Percentiles rank a stretch among this genome's conserved stretches.
phyloP scores from a whole-genome alignment of 805 yeast species.

The Candida railenensis region DNA sequence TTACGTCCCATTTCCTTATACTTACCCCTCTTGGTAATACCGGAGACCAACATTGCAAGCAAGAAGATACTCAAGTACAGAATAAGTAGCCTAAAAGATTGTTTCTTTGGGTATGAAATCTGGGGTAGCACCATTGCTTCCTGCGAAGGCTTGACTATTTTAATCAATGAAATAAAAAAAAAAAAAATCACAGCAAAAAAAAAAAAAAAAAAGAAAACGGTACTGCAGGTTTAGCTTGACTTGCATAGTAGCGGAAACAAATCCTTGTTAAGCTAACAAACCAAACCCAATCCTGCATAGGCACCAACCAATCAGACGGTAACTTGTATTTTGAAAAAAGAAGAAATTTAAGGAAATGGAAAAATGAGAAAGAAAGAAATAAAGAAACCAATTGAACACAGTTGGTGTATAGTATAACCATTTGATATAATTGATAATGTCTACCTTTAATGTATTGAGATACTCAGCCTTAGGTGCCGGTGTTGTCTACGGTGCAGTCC shows the following conservation, averaged over 20 bases:
- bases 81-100: background rate
- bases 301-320: conserved; percentile 3
- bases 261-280: too few species aligned
- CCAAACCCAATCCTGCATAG: conserved; percentile 2
- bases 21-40: conserved; percentile 6
- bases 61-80: conserved; percentile 2
- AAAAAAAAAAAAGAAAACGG: background rate
- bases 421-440: conserved; percentile 19
- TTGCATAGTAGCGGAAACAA: too few species aligned
- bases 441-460: conserved; percentile 73
- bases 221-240: too few species aligned
- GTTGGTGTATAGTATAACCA: background rate
- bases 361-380: conserved; percentile 1
- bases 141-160: background rate
- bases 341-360: background rate
- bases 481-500: conserved; percentile 82
- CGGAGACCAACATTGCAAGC: conserved; percentile 3
- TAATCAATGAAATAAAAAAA: background rate
- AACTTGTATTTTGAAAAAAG: background rate
- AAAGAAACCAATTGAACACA: background rate
- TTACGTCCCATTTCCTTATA: background rate
- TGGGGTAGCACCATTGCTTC: conserved; percentile 2
- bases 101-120: background rate
- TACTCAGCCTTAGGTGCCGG: conserved; percentile 91
- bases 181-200: background rate